Evolutionary conservation across 805 yeast genomes (phyloP), one percentile per base, ranked within the genome.

Genomic region (Candida sakaeoensis): DNA sequence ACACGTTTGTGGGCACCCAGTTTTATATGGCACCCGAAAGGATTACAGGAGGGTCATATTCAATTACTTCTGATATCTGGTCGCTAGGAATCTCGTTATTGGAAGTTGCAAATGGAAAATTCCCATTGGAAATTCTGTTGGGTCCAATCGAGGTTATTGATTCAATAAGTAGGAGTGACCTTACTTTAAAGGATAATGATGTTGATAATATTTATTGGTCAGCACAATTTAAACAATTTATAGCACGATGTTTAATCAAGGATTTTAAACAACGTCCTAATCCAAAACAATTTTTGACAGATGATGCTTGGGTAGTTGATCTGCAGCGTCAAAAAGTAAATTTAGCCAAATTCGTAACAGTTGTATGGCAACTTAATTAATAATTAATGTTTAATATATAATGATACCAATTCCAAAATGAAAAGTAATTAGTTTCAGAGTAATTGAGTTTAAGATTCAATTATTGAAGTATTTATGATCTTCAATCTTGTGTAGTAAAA

Each of bases 11-110:
- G 0, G 99, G 99, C 2, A 93, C 99, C 0, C 90, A 95, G 8
- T 91, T 87, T 58, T 93, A 93, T 61, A 93, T 93, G 99, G 98
- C 99, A 0, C 99, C 99, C 0, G 99, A 93, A 61, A 74, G 99
- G 51, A 91, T 93, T 37, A 86, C 86, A 66, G 97, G 96, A 21
- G 91, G 88, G 55, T 93, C 96, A 1, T 93, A 93, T 56, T 84
- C 95, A 8, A 96, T 91, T 3, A 86, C 95, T 3, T 82, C 95
- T 52, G 99, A 93, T 58, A 91, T 93, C 12, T 93, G 99, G 99
- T 89, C 97, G 1, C 64, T 93, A 23, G 99, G 99, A 0, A 69
- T 93, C 31, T 54, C 63, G 1, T 44, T 93, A 34, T 66, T 93
- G 54, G 99, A 93, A 57, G 96, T 91, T 19, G 96, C 98, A 3